These are phyloP conservation scores for Isatis tinctoria DNA, from an alignment of 345 rosid species.

Conservation along the genomic window DNA sequence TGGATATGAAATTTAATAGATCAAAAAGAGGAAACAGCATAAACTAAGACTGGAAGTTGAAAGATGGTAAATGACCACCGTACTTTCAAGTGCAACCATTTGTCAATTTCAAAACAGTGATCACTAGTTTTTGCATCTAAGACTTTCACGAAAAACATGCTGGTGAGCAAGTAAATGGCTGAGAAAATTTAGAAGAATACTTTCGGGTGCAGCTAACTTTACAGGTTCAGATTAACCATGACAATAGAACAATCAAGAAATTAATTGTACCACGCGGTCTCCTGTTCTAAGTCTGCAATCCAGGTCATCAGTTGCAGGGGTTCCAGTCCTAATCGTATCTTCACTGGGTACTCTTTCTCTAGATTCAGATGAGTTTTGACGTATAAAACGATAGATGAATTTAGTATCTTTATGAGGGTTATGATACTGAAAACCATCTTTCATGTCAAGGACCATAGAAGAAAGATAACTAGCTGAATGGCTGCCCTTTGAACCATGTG, in stretches of 20 bases:
- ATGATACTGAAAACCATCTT: conserved; percentile 39
- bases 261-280: conserved; percentile 72
- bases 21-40: not conserved
- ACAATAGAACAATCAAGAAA: conserved; percentile 8
- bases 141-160: conserved; percentile 7
- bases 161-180: conserved; percentile 7
- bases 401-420: conserved; percentile 47
- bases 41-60: not conserved
- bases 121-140: not conserved
- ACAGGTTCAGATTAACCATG: conserved; percentile 6
- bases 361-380: conserved; percentile 34
- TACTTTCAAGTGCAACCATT: conserved; percentile 6
- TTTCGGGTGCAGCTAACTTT: not conserved
- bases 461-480: conserved; percentile 49
- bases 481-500: conserved; percentile 41
- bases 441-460: conserved; percentile 73
- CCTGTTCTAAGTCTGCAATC: conserved; percentile 67
- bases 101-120: not conserved
- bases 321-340: conserved; percentile 29
- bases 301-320: conserved; percentile 43
- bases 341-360: conserved; percentile 32
- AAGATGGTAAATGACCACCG: not conserved
- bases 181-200: not conserved
- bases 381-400: conserved; percentile 73
- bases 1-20: conserved; percentile 23